Percentiles rank a stretch among this genome's conserved stretches.
These are phyloP conservation scores for Apiospora arundinis DNA, from an alignment of 2,329 filamentous ascomycete genomes.

Conservation along the genomic window DNA sequence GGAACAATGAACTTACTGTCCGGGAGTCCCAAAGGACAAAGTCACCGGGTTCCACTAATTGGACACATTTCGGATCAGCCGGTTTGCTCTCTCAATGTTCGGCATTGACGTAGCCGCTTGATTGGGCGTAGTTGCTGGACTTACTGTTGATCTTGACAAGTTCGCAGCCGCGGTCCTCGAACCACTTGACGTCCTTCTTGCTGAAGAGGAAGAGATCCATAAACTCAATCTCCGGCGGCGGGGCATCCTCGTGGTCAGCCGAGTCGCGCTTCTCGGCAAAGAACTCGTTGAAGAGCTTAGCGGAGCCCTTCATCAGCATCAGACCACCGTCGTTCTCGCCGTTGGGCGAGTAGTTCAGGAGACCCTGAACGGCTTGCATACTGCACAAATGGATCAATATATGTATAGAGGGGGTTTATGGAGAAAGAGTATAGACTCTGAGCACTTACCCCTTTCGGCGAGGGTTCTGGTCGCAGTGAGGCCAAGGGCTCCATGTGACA, in stretches of 20 bases:
- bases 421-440: too few relatives aligned
- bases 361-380: conserved; percentile 47
- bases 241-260: conserved; percentile 46
- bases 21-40: conserved; percentile 54
- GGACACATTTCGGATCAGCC: background rate
- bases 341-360: conserved; percentile 51
- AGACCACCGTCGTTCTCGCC: conserved; percentile 54
- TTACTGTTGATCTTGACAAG: conserved; percentile 42
- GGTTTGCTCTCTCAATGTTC: too few relatives aligned
- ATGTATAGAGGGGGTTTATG: too few relatives aligned
- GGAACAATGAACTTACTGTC: conserved; percentile 26
- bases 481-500: conserved; percentile 48
- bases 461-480: conserved; percentile 51
- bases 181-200: conserved; percentile 50
- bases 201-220: conserved; percentile 51
- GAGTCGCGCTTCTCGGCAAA: conserved; percentile 49
- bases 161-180: conserved; percentile 45
- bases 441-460: conserved; percentile 44
- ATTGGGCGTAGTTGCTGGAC: background rate
- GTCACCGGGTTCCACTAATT: conserved; percentile 45
- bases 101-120: background rate
- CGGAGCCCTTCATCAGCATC: conserved; percentile 50
- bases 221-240: conserved; percentile 40
- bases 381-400: conserved; percentile 22
- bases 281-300: conserved; percentile 51